A percentile compares a stretch with the other conserved stretches of the same genome.
phyloP scores from a whole-genome alignment of 2,329 filamentous ascomycete species.

The Aspergillus bombycis region DNA sequence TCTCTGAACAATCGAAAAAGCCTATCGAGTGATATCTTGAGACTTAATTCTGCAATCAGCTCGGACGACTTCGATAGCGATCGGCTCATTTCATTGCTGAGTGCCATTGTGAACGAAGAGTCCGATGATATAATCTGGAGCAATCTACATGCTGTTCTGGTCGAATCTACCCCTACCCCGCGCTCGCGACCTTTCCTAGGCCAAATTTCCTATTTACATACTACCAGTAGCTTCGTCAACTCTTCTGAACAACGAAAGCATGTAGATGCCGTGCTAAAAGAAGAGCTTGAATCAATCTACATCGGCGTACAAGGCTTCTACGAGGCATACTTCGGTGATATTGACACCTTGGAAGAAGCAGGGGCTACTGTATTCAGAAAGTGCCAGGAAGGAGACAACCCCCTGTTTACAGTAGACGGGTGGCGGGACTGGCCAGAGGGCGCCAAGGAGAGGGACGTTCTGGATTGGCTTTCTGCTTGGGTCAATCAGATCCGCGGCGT shows the following conservation, averaged over 20 bases:
- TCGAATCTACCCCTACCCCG: conserved; percentile 24
- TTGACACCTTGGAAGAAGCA: conserved; percentile 26
- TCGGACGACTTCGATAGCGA: conserved; percentile 20
- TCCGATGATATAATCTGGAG: conserved; percentile 23
- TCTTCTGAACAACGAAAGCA: conserved; percentile 31
- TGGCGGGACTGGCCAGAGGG: conserved; percentile 32
- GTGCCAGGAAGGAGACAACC: conserved; percentile 26
- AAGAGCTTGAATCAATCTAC: conserved; percentile 30
- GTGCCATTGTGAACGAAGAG: conserved; percentile 8
- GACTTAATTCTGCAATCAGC: conserved; percentile 14
- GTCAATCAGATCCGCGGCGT: conserved; percentile 13
- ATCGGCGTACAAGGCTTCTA: conserved; percentile 29
- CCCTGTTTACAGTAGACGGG: conserved; percentile 24
- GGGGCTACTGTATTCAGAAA: conserved; percentile 29
- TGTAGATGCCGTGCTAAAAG: conserved; percentile 29
- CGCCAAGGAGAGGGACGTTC: conserved; percentile 29
- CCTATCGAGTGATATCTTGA: conserved; percentile 18
- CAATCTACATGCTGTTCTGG: conserved; percentile 16
- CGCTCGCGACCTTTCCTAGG: conserved; percentile 15
- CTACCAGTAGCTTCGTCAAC: conserved; percentile 32
- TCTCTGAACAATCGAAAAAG: not conserved
- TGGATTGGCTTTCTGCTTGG: conserved; percentile 27
- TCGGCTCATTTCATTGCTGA: conserved; percentile 23
- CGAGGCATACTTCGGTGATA: conserved; percentile 28
- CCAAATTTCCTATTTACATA: conserved; percentile 27